Percentiles rank a stretch among this genome's conserved stretches.
phyloP scores from a whole-genome alignment of 257 asterid genomes.

The Avicennia marina region DNA sequence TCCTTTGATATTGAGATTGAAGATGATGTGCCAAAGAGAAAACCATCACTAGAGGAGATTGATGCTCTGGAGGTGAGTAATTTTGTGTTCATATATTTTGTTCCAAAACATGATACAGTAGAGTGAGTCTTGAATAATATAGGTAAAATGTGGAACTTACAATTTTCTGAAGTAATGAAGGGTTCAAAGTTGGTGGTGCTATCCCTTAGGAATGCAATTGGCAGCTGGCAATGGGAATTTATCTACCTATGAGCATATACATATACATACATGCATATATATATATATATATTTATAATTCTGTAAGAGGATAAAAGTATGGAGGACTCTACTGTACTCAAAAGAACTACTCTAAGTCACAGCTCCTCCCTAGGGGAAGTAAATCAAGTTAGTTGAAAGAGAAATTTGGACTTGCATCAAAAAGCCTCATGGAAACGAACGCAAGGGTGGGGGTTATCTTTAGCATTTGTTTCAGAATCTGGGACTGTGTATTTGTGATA shows the following conservation, averaged over 20 bases:
- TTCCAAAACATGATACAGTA: not conserved
- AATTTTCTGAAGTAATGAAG: too few relatives aligned
- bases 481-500: too few relatives aligned
- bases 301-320: not conserved
- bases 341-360: not conserved
- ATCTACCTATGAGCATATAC: too few relatives aligned
- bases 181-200: too few relatives aligned
- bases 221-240: too few relatives aligned
- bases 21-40: slow-evolving; percentile 80
- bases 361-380: too few relatives aligned
- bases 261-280: too few relatives aligned
- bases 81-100: not conserved
- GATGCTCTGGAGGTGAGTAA: slow-evolving; percentile 87
- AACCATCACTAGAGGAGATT: slow-evolving; percentile 91
- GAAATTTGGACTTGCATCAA: not conserved
- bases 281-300: too few relatives aligned
- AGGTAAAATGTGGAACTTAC: not conserved
- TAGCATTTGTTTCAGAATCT: too few relatives aligned
- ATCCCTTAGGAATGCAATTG: too few relatives aligned
- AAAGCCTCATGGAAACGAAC: not conserved
- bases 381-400: not conserved
- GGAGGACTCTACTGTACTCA: not conserved
- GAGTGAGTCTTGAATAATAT: not conserved
- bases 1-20: slow-evolving; percentile 63
- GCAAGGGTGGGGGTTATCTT: not conserved